Percentiles rank a stretch among this genome's conserved stretches.
Evolutionary conservation across 768 basidiomycete genomes (phyloP).

Genomic region (Podaxis mareebaensis): DNA sequence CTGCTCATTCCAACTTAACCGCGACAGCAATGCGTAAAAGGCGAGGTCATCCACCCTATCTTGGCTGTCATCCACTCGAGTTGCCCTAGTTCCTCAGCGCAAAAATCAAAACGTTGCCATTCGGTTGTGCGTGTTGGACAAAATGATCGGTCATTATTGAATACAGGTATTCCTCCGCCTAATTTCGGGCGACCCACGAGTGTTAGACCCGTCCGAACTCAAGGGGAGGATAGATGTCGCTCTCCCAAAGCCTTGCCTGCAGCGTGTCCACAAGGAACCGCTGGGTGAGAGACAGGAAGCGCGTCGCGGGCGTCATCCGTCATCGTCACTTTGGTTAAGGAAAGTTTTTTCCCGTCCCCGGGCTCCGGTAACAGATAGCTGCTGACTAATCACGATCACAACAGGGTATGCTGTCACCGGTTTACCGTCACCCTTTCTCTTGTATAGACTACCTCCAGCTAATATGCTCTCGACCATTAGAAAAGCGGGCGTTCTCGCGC

Average conservation of each 20-base stretch:
- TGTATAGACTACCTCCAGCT: constrained; percentile 25
- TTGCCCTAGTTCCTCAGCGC: neutral
- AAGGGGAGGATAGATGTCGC: constrained; percentile 58
- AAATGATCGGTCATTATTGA: constrained; percentile 15
- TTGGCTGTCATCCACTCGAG: neutral
- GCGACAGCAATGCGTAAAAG: neutral
- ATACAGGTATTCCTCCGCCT: constrained; percentile 63
- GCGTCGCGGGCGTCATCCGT: constrained; percentile 53
- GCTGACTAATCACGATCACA: constrained; percentile 46
- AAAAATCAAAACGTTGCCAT: constrained; percentile 10
- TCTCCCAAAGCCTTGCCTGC: constrained; percentile 66
- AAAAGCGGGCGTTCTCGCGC: constrained; percentile 64
- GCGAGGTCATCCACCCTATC: constrained; percentile 2
- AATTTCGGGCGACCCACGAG: constrained; percentile 76
- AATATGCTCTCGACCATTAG: constrained; percentile 69
- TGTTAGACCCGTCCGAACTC: constrained; percentile 68
- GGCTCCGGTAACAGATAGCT: constrained; percentile 17
- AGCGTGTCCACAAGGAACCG: constrained; percentile 30
- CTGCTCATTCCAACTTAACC: constrained; percentile 5
- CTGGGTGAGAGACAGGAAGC: constrained; percentile 76
- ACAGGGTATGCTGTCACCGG: constrained; percentile 1
- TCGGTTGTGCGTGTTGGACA: constrained; percentile 1
- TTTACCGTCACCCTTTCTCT: constrained; percentile 10
- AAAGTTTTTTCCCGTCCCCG: constrained; percentile 13
- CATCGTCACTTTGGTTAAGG: constrained; percentile 71